Evolutionary conservation across 1,284 basidiomycete species (phyloP).

Genomic region (Moniliella sp.): DNA sequence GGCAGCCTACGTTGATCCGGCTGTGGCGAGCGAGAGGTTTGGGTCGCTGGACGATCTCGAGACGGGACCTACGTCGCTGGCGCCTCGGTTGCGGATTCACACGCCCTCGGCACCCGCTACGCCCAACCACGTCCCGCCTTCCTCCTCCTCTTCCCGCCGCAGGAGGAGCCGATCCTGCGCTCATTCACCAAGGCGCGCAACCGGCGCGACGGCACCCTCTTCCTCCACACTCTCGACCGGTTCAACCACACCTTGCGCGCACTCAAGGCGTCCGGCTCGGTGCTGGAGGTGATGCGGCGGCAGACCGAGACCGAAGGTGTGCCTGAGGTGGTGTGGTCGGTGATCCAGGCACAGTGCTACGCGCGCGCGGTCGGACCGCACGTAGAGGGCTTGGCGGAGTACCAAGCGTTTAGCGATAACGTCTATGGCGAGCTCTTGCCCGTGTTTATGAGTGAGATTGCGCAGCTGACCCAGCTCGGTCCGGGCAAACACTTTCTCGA

Average conservation of each 20-base stretch:
- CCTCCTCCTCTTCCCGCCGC: too few species aligned
- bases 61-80: slow-evolving; percentile 12
- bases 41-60: slow-evolving; percentile 22
- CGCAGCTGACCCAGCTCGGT: slow-evolving; percentile 27
- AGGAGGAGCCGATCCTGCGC: too few species aligned
- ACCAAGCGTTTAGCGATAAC: slow-evolving; percentile 34
- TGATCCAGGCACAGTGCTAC: slow-evolving; percentile 40
- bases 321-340: slow-evolving; percentile 37
- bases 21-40: slow-evolving; percentile 8
- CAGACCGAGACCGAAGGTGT: slow-evolving; percentile 18
- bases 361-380: slow-evolving; percentile 40
- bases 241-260: slow-evolving; percentile 37
- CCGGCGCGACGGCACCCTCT: slow-evolving; percentile 37
- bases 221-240: slow-evolving; percentile 37
- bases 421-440: slow-evolving; percentile 37
- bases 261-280: slow-evolving; percentile 31
- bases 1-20: slow-evolving; percentile 9
- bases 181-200: slow-evolving; percentile 39
- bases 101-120: too few species aligned
- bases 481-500: slow-evolving; percentile 37
- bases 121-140: too few species aligned
- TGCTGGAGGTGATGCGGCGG: slow-evolving; percentile 24
- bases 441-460: slow-evolving; percentile 35
- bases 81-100: too few species aligned
- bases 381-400: slow-evolving; percentile 36